Conservation (phyloP, 192 early-diverging fungal genomes). For the Coemansia sp. region DNA sequence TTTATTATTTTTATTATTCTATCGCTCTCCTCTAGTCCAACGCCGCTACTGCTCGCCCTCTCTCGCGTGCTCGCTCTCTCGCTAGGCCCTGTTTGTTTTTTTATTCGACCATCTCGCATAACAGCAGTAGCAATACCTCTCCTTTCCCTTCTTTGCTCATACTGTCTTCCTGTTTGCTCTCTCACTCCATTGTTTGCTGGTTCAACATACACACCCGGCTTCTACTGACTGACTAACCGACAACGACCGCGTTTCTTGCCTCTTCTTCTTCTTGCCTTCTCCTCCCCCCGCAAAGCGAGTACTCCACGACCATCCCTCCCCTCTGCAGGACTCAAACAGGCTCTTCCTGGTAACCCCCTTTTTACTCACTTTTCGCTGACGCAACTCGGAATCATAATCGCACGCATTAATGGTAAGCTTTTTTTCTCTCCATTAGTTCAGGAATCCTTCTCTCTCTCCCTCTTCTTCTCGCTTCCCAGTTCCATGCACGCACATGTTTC, state of each 20-base stretch:
- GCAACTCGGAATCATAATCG: conserved; percentile 14
- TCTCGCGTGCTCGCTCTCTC: background rate
- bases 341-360: background rate
- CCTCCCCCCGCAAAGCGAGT: background rate
- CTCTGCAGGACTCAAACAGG: conserved; percentile 8
- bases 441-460: background rate
- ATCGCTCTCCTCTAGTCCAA: background rate
- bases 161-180: background rate
- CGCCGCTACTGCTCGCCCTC: conserved; percentile 1
- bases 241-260: background rate
- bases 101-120: conserved; percentile 9
- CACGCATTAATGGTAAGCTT: conserved; percentile 14
- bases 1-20: conserved; percentile 10
- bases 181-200: conserved; percentile 11
- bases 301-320: background rate
- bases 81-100: conserved; percentile 9
- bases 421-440: background rate
- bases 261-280: background rate
- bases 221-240: background rate
- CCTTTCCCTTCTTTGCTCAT: background rate
- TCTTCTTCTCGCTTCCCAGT: background rate
- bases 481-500: conserved; percentile 12
- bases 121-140: conserved; percentile 6
- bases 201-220: conserved; percentile 1
- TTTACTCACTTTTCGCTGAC: background rate